Evolutionary conservation across 371 early-diverging fungal species (phyloP).

Genomic region (Lichtheimia corymbifera): DNA sequence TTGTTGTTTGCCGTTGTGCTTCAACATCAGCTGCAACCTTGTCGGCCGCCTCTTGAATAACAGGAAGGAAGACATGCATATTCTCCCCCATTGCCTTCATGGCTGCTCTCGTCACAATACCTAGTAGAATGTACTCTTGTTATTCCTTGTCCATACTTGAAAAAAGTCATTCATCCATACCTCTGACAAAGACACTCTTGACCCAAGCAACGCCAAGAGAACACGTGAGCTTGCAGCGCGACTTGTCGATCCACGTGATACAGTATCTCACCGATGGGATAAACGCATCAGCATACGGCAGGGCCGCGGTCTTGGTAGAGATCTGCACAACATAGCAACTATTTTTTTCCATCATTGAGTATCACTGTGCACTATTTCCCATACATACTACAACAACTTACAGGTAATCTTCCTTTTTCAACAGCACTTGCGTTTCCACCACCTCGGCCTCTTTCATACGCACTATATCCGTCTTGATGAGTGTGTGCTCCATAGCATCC

Average conservation of each 20-base stretch:
- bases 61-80: constrained; percentile 26
- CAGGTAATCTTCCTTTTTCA: constrained; percentile 59
- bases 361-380: neutral
- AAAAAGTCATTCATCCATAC: constrained; percentile 14
- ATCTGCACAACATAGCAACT: constrained; percentile 48
- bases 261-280: constrained; percentile 59
- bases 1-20: neutral
- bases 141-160: neutral
- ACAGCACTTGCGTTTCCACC: constrained; percentile 52
- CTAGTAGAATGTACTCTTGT: constrained; percentile 10
- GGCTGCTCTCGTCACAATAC: constrained; percentile 43
- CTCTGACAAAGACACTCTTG: constrained; percentile 58
- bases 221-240: constrained; percentile 49
- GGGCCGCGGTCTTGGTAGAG: constrained; percentile 44
- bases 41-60: constrained; percentile 21
- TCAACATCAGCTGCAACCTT: neutral
- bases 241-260: constrained; percentile 51
- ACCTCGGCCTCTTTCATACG: constrained; percentile 63
- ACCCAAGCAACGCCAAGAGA: constrained; percentile 57
- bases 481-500: neutral
- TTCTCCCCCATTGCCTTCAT: constrained; percentile 44
- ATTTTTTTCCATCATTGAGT: neutral
- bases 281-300: constrained; percentile 66
- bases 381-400: constrained; percentile 21
- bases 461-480: constrained; percentile 19